Evolutionary conservation across 73 alveolate species (phyloP), one percentile per base, ranked within the genome.

Genomic region (Symbiodinium natans): DNA sequence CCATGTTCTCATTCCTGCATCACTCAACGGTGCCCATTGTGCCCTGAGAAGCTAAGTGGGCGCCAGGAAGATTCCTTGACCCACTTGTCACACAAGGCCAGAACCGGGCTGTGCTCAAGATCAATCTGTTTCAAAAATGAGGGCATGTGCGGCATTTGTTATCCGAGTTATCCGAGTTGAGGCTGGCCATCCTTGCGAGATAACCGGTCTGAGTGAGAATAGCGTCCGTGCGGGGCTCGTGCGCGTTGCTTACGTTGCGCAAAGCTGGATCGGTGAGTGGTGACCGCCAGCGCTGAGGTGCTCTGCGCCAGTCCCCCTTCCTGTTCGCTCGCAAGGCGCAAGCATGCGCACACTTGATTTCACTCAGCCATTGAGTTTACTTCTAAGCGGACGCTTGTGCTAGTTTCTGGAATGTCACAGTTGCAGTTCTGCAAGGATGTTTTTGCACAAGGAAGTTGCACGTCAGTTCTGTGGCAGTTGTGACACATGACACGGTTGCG

Each of bases 101-200:
- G 31, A 42, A 13, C 15, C 33, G 33, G 29, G 33, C 21, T 13
- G 59, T 46, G 6, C 13, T 46, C 59, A 46, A 13, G 13, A n/a
- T n/a, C n/a, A n/a, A n/a, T n/a, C n/a, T 46, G 13, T 13, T 46
- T 6, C 59, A 13, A 46, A 46, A 46, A 46, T 9, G 13, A 6
- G 6, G 21, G 6, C 59, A 46, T 46, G 59, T 9, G 21, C 59
- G 13, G 21, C 6, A 46, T 46, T 46, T 13, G 59, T 46, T 46
- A 13, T 13, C 13, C 59, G 59, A 9, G 21, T 9, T 2, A 17
- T 39, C 52, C 41, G 41, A 73, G 23, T 85, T 42, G 43, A 88
- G 95, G 95, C 85, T 13, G 95, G 95, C 15, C 95, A 88, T 36
- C 95, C 95, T 27, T 88, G 95, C 71, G 95, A 88, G 33, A 39